A percentile compares a stretch with the other conserved stretches of the same genome.
Conservation (phyloP, 2,329 filamentous ascomycete genomes). For the Colletotrichum incanum region DNA sequence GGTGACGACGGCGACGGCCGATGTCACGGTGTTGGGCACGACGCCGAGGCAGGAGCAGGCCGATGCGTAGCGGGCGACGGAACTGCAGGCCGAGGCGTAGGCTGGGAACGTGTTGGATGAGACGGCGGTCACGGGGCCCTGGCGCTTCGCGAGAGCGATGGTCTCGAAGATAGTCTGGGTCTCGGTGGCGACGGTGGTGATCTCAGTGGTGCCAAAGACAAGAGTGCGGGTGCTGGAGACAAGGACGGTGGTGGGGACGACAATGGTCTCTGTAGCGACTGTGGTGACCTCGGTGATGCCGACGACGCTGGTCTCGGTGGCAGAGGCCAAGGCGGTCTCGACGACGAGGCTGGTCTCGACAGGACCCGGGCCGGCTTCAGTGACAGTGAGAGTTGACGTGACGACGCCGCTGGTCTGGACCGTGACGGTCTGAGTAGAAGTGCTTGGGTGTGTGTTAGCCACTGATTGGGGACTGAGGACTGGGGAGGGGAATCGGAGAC, state of each 20-base stretch:
- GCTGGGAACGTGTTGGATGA: conserved; percentile 40
- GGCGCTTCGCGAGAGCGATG: conserved; percentile 34
- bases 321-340: conserved; percentile 2
- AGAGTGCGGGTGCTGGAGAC: conserved; percentile 37
- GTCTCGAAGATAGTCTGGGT: conserved; percentile 38
- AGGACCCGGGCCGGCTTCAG: conserved; percentile 17
- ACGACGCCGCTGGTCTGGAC: conserved; percentile 34
- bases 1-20: conserved; percentile 30
- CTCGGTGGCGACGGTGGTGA: conserved; percentile 39
- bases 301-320: conserved; percentile 24
- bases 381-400: conserved; percentile 29
- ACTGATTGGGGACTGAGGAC: neutral
- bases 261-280: conserved; percentile 31
- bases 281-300: conserved; percentile 29
- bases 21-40: conserved; percentile 44
- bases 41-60: conserved; percentile 49
- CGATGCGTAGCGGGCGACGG: conserved; percentile 45
- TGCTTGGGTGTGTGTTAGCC: conserved; percentile 22
- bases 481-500: neutral
- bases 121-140: conserved; percentile 16
- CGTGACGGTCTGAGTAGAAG: conserved; percentile 33
- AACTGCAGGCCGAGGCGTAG: conserved; percentile 47
- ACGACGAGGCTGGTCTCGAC: conserved; percentile 31
- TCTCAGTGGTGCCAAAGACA: conserved; percentile 36
- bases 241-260: conserved; percentile 35